Conservation (phyloP, 1,139 yeast species). For the Ashbya aceris region DNA sequence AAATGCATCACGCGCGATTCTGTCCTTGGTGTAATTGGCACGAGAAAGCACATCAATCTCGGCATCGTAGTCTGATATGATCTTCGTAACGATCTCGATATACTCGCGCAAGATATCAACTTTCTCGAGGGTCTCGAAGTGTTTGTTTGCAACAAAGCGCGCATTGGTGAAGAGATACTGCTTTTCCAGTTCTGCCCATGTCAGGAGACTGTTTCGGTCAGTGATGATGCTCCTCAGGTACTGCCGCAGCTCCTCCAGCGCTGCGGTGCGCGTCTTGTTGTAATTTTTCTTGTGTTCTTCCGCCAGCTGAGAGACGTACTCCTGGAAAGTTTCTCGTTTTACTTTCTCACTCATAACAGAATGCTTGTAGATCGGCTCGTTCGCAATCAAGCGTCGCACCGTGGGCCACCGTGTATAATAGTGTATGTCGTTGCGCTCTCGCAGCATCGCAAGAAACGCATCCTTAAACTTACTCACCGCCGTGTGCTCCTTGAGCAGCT, state of each 20-base stretch:
- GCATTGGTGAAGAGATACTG: conserved; percentile 37
- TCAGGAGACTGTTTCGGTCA: conserved; percentile 11
- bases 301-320: conserved; percentile 39
- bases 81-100: conserved; percentile 34
- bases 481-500: conserved; percentile 43
- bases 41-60: conserved; percentile 33
- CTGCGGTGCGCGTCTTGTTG: conserved; percentile 36
- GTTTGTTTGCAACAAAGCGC: conserved; percentile 51
- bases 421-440: conserved; percentile 34
- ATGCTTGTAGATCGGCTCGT: conserved; percentile 61
- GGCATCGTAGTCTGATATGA: conserved; percentile 25
- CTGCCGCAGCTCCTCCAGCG: conserved; percentile 42
- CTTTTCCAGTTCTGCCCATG: conserved; percentile 23
- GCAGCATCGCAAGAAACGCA: conserved; percentile 45
- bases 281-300: conserved; percentile 32
- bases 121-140: conserved; percentile 43
- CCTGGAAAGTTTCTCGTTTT: conserved; percentile 43
- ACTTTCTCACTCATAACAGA: conserved; percentile 52
- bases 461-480: conserved; percentile 46
- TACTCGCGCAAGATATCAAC: conserved; percentile 50
- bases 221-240: conserved; percentile 33
- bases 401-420: conserved; percentile 63
- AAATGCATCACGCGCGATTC: conserved; percentile 57
- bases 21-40: conserved; percentile 45
- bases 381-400: conserved; percentile 40